Conservation (phyloP, 257 asterid genomes). For the Petunia axillaris region DNA sequence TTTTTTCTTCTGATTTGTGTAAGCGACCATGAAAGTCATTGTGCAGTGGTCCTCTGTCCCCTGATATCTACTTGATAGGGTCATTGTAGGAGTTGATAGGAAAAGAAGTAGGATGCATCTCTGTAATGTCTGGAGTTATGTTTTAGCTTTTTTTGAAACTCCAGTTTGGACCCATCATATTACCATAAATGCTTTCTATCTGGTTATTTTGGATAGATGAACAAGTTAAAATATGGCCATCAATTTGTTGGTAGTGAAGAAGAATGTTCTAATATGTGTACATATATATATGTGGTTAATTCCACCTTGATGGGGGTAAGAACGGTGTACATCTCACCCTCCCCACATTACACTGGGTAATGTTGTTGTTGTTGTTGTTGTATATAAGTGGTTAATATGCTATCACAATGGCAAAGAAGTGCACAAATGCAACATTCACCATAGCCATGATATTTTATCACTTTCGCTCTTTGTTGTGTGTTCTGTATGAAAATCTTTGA, state of each 20-base stretch:
- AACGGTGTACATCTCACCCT: too few species aligned
- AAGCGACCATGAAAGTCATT: neutral
- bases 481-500: constrained; percentile 13
- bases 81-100: neutral
- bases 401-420: neutral
- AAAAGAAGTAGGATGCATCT: neutral
- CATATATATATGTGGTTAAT: neutral
- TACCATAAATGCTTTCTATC: neutral
- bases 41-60: neutral
- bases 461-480: neutral
- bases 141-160: neutral
- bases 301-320: too few species aligned
- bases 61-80: constrained; percentile 9
- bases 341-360: too few species aligned
- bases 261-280: neutral
- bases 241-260: neutral
- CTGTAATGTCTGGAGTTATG: constrained; percentile 3
- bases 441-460: constrained; percentile 15
- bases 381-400: neutral
- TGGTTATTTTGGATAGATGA: constrained; percentile 7
- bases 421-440: neutral
- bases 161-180: neutral
- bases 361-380: too few species aligned
- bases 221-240: neutral
- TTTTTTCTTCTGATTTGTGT: neutral